These are phyloP conservation scores for Linum usitatissimum DNA, from an alignment of 345 rosid genomes.

Conservation along the genomic window DNA sequence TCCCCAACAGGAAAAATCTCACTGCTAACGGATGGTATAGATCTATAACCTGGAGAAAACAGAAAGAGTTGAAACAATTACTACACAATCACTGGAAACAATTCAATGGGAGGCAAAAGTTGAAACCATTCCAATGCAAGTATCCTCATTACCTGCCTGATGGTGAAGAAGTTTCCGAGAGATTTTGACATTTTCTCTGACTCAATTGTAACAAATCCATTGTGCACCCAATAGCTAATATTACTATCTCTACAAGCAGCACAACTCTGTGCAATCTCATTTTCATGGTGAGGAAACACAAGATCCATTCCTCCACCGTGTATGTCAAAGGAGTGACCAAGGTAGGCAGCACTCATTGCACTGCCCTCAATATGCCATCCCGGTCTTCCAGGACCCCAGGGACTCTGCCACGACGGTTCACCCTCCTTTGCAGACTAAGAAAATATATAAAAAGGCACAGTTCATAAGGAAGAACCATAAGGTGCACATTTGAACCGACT, in stretches of 20 bases:
- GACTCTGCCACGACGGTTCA: conserved; percentile 94
- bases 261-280: conserved; percentile 97
- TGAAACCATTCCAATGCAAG: neutral
- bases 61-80: neutral
- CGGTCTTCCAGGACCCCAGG: conserved; percentile 97
- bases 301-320: conserved; percentile 99
- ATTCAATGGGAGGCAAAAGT: neutral
- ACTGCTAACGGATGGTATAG: conserved; percentile 82
- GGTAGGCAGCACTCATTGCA: conserved; percentile 89
- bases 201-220: conserved; percentile 90
- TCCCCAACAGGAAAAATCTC: conserved; percentile 75
- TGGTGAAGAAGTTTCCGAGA: conserved; percentile 92
- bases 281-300: conserved; percentile 98
- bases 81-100: neutral
- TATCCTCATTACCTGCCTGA: conserved; percentile 55
- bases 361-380: conserved; percentile 99
- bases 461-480: neutral
- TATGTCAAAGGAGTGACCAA: conserved; percentile 75
- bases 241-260: conserved; percentile 72
- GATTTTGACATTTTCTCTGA: conserved; percentile 98
- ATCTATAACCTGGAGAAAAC: conserved; percentile 48
- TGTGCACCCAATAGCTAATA: conserved; percentile 84
- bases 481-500: neutral
- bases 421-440: conserved; percentile 76
- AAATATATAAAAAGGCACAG: neutral